phyloP scores from a whole-genome alignment of 2,329 filamentous ascomycete genomes.

The Trichophyton rubrum region DNA sequence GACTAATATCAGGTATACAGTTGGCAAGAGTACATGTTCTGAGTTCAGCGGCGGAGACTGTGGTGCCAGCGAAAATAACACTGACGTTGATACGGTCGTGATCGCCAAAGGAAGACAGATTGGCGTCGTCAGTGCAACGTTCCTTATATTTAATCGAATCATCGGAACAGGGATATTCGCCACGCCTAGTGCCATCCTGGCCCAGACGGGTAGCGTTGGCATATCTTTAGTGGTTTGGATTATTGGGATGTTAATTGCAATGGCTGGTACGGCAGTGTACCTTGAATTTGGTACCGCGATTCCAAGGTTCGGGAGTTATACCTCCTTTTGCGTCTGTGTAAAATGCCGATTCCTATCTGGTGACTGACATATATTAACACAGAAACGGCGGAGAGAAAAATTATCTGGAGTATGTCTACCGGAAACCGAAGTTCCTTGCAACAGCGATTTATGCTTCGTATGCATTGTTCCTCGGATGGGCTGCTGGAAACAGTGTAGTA shows the following conservation, averaged over 20 bases:
- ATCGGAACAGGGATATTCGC: constrained; percentile 41
- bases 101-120: constrained; percentile 20
- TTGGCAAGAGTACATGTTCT: neutral
- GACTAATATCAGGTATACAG: neutral
- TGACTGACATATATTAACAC: constrained; percentile 4
- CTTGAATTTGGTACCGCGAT: constrained; percentile 41
- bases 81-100: neutral
- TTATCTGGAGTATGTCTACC: constrained; percentile 43
- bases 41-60: neutral
- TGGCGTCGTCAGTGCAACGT: constrained; percentile 31
- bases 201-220: constrained; percentile 35
- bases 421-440: constrained; percentile 39
- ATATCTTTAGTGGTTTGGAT: constrained; percentile 40
- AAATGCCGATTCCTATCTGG: neutral
- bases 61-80: neutral
- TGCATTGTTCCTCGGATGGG: constrained; percentile 40
- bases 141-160: constrained; percentile 39
- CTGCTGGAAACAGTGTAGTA: constrained; percentile 41
- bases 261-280: constrained; percentile 34
- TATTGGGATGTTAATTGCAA: constrained; percentile 36
- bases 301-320: constrained; percentile 24
- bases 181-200: constrained; percentile 36
- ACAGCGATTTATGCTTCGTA: constrained; percentile 44
- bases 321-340: neutral
- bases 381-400: constrained; percentile 42